Evolutionary conservation across 73 alveolate species (phyloP), one percentile per base, ranked within the genome.

Genomic region (Symbiodinium pilosum): DNA sequence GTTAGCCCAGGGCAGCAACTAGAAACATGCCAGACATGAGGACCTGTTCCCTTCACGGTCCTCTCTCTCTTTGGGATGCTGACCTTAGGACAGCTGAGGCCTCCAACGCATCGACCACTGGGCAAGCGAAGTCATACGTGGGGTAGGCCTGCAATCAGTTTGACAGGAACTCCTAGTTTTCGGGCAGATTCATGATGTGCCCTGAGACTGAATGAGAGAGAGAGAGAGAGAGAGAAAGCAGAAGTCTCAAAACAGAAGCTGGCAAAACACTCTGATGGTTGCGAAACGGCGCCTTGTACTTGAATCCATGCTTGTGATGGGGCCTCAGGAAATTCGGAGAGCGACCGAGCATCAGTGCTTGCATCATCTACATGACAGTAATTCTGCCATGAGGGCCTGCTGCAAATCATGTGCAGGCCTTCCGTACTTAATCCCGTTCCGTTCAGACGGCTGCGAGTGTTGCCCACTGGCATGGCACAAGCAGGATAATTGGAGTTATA

Each of bases 41-140:
- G n/a, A n/a, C n/a, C n/a, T n/a, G n/a, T n/a, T n/a, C n/a, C n/a
- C n/a, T n/a, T n/a, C n/a, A n/a, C n/a, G n/a, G n/a, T n/a, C n/a
- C n/a, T n/a, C n/a, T n/a, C n/a, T n/a, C n/a, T n/a, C n/a, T n/a
- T n/a, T n/a, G 16, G 4, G 71, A 54, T 54, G 71, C 71, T 54
- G 16, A 30, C 16, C 71, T 54, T n/a, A n/a, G n/a, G n/a, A n/a
- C n/a, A n/a, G n/a, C 21, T n/a, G 73, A 5, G 21, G 86, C 95
- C 95, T 99, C 99, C 28, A 99, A 93, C 21, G 99, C 99, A 98
- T 99, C 99, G 43, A 99, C 99, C 94, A 99, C 99, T 12, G 99
- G 99, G 96, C 99, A 99, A 32, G 99, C 99, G 92, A 99, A 99
- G 99, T 99, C 99, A 99, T 99, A 99, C 59, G 99, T 99, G 39